Evolutionary conservation across 2,329 filamentous ascomycete genomes (phyloP), one percentile per base, ranked within the genome.

Genomic region (Ascochyta rabiei): DNA sequence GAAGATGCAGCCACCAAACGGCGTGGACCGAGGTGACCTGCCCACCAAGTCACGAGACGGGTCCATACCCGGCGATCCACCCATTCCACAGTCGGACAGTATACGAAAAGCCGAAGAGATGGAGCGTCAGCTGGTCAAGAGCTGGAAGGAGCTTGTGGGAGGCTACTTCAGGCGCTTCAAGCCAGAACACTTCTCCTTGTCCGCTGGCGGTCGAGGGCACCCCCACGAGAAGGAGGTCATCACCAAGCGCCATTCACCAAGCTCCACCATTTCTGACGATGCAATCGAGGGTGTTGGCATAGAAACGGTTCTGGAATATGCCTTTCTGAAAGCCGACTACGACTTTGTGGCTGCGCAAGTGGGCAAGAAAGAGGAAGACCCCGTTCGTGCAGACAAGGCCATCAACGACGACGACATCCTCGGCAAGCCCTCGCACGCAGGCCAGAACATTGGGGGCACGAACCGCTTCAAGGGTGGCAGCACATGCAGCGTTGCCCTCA

Each of bases 131-230:
- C 81, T 98, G 9, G 83, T 97, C 23, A 79, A 83, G 33, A 84
- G 88, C 50, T 99, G 96, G 86, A 89, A 87, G 71, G 84, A 86
- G 56, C 88, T 91, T 0, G 89, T 99, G 6, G 95, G 95, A 42
- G 95, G 95, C 28, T 99, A 99, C 77, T 99, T 96, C 72, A 86
- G 90, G 56, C 87, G 95, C 38, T 98, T 98, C 78, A 87, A 86
- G 63, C 93, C 95, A 0, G 83, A 90, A 42, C 84, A 90, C 74
- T 97, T 96, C 67, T 83, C 79, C 39, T 77, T 79, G 62, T 75
- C 76, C 48, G 68, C 73, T 53, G 66, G 71, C 41, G 63, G 76
- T 53, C 62, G 69, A 64, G 71, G 74, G 47, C 62, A 75, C 65
- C 47, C 68, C 16, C 49, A 66, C 2, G 72, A 76, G 54, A 69